phyloP scores from a whole-genome alignment of 2,329 filamentous ascomycete species.

The Xylaria sp. region DNA sequence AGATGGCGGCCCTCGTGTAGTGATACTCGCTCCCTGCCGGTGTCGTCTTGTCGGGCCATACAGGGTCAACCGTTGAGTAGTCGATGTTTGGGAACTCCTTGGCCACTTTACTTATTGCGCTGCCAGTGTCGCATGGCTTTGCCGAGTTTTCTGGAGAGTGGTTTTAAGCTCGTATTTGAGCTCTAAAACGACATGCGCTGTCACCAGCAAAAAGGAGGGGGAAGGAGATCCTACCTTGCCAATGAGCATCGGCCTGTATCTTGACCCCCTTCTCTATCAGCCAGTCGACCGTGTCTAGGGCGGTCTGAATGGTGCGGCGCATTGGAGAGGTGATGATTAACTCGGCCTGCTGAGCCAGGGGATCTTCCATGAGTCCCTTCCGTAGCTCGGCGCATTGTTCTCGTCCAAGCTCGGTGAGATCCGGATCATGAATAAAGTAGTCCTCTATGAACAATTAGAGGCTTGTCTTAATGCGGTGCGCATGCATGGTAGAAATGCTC shows the following conservation, averaged over 20 bases:
- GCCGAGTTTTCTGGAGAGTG: constrained; percentile 60
- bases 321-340: constrained; percentile 72
- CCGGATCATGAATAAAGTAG: constrained; percentile 61
- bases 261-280: constrained; percentile 64
- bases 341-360: constrained; percentile 57
- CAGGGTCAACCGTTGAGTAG: constrained; percentile 65
- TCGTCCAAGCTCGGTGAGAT: constrained; percentile 60
- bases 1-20: constrained; percentile 62
- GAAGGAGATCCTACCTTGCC: constrained; percentile 65
- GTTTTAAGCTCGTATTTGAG: constrained; percentile 1
- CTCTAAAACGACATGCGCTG: background rate
- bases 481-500: constrained; percentile 48
- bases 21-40: constrained; percentile 59
- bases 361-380: constrained; percentile 54
- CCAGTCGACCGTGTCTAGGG: constrained; percentile 66
- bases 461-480: background rate
- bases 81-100: constrained; percentile 66
- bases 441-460: constrained; percentile 52
- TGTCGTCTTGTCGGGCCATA: constrained; percentile 71
- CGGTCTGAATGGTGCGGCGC: constrained; percentile 72
- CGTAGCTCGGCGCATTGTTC: constrained; percentile 60
- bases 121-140: constrained; percentile 71
- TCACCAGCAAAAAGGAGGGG: background rate
- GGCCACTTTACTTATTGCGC: constrained; percentile 55
- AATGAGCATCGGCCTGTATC: constrained; percentile 67